phyloP scores from a whole-genome alignment of 257 asterid genomes.

The Mitragyna speciosa region DNA sequence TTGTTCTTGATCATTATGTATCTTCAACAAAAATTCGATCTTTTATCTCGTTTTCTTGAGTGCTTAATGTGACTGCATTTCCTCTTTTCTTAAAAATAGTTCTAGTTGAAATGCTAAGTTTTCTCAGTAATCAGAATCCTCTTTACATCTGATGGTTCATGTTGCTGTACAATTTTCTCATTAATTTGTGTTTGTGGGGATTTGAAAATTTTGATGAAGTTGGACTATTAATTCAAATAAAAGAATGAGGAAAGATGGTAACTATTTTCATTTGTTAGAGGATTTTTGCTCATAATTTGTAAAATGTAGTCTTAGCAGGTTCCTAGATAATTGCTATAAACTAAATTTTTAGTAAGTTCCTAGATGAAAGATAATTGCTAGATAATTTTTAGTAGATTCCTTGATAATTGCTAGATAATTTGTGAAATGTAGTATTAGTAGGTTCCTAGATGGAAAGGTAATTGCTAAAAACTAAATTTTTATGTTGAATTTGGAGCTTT shows the following conservation, averaged over 20 bases:
- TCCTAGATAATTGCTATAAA: background rate
- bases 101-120: no score
- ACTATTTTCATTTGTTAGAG: background rate
- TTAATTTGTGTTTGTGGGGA: background rate
- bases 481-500: background rate
- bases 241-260: background rate
- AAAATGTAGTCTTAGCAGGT: background rate
- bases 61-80: background rate
- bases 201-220: background rate
- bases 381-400: no score
- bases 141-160: background rate
- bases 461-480: background rate
- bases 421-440: background rate
- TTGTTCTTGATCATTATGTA: constrained; percentile 2
- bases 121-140: no score
- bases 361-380: no score
- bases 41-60: no score
- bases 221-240: background rate
- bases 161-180: background rate
- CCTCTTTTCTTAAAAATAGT: background rate
- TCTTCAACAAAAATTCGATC: background rate
- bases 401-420: no score
- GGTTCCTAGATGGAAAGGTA: background rate
- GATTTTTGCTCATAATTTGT: background rate
- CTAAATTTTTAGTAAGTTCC: no score